phyloP scores from a whole-genome alignment of 345 rosid genomes.

The Hibiscus trionum region DNA sequence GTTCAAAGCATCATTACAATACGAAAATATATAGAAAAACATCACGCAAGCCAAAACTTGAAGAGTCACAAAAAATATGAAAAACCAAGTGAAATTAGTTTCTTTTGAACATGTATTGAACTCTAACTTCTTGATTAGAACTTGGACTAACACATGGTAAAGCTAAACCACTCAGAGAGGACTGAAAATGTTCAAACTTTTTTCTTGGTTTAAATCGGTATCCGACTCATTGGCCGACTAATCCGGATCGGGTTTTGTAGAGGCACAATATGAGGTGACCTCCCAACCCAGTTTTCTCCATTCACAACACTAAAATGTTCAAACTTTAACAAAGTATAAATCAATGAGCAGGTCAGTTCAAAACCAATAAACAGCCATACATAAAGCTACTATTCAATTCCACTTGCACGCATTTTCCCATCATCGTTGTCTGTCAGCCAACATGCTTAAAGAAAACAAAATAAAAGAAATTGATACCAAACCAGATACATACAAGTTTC shows the following conservation, averaged over 20 bases:
- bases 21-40: neutral
- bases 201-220: too few relatives aligned
- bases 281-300: too few relatives aligned
- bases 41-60: neutral
- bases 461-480: neutral
- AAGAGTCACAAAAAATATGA: neutral
- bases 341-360: neutral
- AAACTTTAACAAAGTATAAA: constrained; percentile 1
- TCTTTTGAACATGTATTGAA: neutral
- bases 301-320: neutral
- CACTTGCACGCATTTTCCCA: neutral
- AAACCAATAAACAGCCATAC: neutral
- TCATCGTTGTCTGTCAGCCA: neutral
- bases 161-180: too few relatives aligned
- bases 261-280: too few relatives aligned
- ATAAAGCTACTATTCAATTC: neutral
- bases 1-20: neutral
- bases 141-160: too few relatives aligned
- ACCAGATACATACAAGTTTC: constrained; percentile 18
- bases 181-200: too few relatives aligned
- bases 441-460: neutral
- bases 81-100: neutral
- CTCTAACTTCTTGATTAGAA: neutral
- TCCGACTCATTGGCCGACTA: too few relatives aligned
- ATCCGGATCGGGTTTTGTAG: too few relatives aligned